A percentile compares a stretch with the other conserved stretches of the same genome.
Conservation (phyloP, 768 basidiomycete species). For the Polyporus arcularius region DNA sequence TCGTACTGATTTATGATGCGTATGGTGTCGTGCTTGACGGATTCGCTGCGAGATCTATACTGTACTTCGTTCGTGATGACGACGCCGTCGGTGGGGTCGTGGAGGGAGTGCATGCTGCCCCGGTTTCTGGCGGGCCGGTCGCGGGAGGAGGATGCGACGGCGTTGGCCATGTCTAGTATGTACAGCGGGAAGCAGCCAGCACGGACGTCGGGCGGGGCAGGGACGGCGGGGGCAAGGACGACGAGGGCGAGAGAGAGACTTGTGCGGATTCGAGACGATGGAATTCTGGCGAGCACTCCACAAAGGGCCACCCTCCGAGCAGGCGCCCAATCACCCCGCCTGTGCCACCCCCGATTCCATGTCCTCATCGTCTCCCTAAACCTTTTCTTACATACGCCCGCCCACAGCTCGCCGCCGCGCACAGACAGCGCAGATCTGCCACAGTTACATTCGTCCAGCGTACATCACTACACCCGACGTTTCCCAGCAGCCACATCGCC, state of each 20-base stretch:
- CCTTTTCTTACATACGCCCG: not conserved
- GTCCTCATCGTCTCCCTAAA: not conserved
- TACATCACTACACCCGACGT: constrained; percentile 18
- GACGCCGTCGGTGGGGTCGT: constrained; percentile 43
- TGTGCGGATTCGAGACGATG: constrained; percentile 3
- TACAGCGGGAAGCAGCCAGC: constrained; percentile 16
- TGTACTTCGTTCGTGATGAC: constrained; percentile 44
- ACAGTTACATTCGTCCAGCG: constrained; percentile 8
- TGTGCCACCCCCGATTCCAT: not conserved
- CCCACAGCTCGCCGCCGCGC: not conserved
- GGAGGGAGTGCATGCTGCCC: constrained; percentile 17
- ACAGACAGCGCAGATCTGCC: constrained; percentile 1
- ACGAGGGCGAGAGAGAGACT: not conserved
- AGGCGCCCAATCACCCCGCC: constrained; percentile 17
- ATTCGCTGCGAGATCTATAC: constrained; percentile 38
- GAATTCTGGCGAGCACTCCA: constrained; percentile 14
- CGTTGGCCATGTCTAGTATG: constrained; percentile 24
- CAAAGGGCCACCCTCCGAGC: constrained; percentile 7
- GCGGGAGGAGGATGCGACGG: constrained; percentile 19
- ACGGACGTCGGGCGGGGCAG: not conserved
- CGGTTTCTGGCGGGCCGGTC: constrained; percentile 19
- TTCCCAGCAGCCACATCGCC: constrained; percentile 16
- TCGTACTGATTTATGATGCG: constrained; percentile 84
- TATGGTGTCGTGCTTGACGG: constrained; percentile 31
- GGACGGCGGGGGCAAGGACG: constrained; percentile 6